phyloP scores from a whole-genome alignment of 176 grass and related monocot genomes.

The Neostapfia colusana region DNA sequence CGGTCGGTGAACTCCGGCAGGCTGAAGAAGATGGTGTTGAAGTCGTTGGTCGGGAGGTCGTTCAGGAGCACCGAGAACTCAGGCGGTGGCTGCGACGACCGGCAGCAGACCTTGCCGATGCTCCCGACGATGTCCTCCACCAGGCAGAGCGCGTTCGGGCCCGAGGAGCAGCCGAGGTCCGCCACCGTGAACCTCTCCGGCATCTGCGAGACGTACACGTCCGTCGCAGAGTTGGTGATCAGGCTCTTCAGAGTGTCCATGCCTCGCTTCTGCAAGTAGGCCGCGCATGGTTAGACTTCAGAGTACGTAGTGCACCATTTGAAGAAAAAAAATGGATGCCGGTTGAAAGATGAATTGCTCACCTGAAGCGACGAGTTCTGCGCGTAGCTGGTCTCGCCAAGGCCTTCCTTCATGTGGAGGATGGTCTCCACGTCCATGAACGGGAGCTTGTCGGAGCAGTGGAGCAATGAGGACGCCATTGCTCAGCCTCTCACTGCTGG shows the following conservation, averaged over 20 bases:
- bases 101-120: slow-evolving; percentile 48
- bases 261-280: slow-evolving; percentile 58
- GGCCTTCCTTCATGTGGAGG: slow-evolving; percentile 92
- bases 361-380: slow-evolving; percentile 97
- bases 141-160: slow-evolving; percentile 77
- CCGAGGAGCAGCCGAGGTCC: slow-evolving; percentile 91
- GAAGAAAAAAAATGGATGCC: neutral
- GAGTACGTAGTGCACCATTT: neutral
- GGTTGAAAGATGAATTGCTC: neutral
- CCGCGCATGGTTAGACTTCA: neutral
- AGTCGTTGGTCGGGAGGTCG: slow-evolving; percentile 96
- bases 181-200: slow-evolving; percentile 75
- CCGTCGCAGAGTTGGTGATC: slow-evolving; percentile 62
- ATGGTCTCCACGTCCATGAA: slow-evolving; percentile 83
- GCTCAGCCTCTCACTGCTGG: slow-evolving; percentile 32
- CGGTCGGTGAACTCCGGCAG: slow-evolving; percentile 60
- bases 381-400: slow-evolving; percentile 89
- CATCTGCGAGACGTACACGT: slow-evolving; percentile 63
- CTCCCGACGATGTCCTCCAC: slow-evolving; percentile 66
- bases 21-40: slow-evolving; percentile 86
- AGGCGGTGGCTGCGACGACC: slow-evolving; percentile 51
- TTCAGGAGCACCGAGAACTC: slow-evolving; percentile 98
- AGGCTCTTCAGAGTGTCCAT: slow-evolving; percentile 70
- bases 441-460: slow-evolving; percentile 51
- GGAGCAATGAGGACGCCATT: slow-evolving; percentile 68